phyloP scores from a whole-genome alignment of 352 stramenopile species.

The Globisporangium middletonii region DNA sequence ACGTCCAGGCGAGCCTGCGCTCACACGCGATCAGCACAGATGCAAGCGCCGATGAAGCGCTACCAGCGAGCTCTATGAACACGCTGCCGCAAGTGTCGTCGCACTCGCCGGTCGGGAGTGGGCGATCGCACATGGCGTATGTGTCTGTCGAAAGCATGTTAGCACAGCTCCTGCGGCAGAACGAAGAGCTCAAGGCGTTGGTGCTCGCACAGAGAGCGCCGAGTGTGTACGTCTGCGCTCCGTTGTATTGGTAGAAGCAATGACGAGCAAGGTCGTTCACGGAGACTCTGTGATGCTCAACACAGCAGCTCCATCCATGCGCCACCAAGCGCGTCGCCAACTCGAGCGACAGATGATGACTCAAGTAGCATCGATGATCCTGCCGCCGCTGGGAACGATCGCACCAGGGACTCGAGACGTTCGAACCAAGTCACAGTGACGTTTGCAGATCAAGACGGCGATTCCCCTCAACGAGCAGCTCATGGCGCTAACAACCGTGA shows the following conservation, averaged over 20 bases:
- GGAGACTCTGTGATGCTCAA: no score
- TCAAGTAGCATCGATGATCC: not conserved
- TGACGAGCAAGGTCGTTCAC: no score
- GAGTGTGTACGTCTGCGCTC: constrained; percentile 6
- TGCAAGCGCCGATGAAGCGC: not conserved
- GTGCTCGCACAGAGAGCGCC: constrained; percentile 5
- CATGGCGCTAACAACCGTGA: no score
- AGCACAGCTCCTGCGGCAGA: constrained; percentile 18
- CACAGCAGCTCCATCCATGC: no score
- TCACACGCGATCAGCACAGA: not conserved
- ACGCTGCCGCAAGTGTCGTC: not conserved
- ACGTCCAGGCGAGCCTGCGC: not conserved
- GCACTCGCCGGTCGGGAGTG: not conserved
- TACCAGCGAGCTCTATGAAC: not conserved
- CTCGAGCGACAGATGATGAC: not conserved
- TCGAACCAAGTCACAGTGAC: not conserved
- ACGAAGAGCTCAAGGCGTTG: constrained; percentile 20
- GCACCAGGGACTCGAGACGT: not conserved
- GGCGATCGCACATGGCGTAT: no score
- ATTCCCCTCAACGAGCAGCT: not conserved
- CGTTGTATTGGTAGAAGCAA: not conserved
- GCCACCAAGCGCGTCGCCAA: no score
- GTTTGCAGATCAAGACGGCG: not conserved
- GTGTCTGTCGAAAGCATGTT: constrained; percentile 13
- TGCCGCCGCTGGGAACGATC: not conserved